phyloP scores from a whole-genome alignment of 2,329 filamentous ascomycete genomes.

The Scedosporium boydii region DNA sequence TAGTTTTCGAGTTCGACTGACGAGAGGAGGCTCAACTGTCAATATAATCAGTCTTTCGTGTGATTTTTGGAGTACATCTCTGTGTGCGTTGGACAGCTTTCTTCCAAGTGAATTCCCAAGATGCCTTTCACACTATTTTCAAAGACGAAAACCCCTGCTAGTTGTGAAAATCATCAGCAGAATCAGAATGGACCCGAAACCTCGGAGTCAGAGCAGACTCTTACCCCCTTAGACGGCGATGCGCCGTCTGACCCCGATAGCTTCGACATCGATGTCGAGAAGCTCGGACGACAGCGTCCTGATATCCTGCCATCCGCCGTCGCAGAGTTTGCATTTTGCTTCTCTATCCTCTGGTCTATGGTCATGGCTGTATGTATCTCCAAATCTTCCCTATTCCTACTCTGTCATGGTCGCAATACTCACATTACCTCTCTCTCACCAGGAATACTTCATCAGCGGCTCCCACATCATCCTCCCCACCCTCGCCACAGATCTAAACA shows the following conservation, averaged over 20 bases:
- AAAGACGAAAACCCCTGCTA: background rate
- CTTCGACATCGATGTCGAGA: constrained; percentile 35
- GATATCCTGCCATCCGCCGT: constrained; percentile 39
- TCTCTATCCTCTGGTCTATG: constrained; percentile 53
- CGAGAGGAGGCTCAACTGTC: background rate
- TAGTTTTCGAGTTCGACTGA: background rate
- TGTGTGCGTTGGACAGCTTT: background rate
- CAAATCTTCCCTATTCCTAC: background rate
- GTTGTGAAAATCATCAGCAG: background rate
- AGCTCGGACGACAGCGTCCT: constrained; percentile 53
- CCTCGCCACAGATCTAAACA: constrained; percentile 50
- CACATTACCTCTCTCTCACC: constrained; percentile 4
- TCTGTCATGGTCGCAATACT: background rate
- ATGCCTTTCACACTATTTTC: background rate
- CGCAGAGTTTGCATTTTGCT: constrained; percentile 53
- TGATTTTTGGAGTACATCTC: background rate
- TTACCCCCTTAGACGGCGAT: background rate
- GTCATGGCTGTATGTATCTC: constrained; percentile 29
- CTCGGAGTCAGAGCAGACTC: background rate
- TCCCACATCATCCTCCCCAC: constrained; percentile 49
- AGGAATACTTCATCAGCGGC: constrained; percentile 11
- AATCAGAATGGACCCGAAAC: background rate
- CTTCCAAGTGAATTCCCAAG: background rate
- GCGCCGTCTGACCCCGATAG: background rate
- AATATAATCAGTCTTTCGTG: background rate